A percentile compares a stretch with the other conserved stretches of the same genome.
Conservation (phyloP, 1,139 yeast species). For the Diutina sp. region DNA sequence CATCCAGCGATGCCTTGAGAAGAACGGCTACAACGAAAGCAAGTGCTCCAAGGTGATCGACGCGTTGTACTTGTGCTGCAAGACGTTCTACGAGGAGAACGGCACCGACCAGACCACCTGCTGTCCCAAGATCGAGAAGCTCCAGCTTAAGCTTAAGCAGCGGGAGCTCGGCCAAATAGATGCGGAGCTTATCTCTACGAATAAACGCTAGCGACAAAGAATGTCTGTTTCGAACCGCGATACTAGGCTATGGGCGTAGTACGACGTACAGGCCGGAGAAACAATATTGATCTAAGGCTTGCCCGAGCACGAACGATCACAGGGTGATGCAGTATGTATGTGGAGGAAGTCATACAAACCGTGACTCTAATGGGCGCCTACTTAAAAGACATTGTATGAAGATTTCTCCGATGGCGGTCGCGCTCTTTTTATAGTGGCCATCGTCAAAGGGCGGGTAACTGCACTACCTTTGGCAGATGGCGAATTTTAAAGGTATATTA, state of each 20-base stretch:
- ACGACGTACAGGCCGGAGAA: conserved; percentile 57
- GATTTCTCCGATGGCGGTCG: conserved; percentile 4
- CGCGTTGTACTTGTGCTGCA: conserved; percentile 48
- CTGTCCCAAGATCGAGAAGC: conserved; percentile 47
- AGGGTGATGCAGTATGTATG: conserved; percentile 34
- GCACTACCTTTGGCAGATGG: background rate
- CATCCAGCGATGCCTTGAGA: conserved; percentile 50
- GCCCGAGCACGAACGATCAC: conserved; percentile 81
- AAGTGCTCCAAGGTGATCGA: conserved; percentile 50
- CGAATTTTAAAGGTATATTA: background rate
- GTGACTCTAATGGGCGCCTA: conserved; percentile 96
- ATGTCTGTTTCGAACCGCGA: conserved; percentile 68
- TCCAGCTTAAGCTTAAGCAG: conserved; percentile 46
- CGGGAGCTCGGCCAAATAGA: conserved; percentile 38
- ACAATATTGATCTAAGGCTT: conserved; percentile 57
- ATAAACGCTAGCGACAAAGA: conserved; percentile 4
- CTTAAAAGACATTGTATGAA: conserved; percentile 58
- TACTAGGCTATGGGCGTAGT: conserved; percentile 15
- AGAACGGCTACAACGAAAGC: conserved; percentile 45
- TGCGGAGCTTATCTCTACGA: conserved; percentile 27
- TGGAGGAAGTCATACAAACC: conserved; percentile 41
- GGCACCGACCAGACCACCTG: conserved; percentile 48
- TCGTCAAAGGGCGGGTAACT: background rate
- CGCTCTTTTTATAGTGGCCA: background rate
- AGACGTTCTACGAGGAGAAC: conserved; percentile 34